Base-by-base conservation (phyloP, 2,329 filamentous ascomycete genomes). In the Diaporthe sp. region DNA sequence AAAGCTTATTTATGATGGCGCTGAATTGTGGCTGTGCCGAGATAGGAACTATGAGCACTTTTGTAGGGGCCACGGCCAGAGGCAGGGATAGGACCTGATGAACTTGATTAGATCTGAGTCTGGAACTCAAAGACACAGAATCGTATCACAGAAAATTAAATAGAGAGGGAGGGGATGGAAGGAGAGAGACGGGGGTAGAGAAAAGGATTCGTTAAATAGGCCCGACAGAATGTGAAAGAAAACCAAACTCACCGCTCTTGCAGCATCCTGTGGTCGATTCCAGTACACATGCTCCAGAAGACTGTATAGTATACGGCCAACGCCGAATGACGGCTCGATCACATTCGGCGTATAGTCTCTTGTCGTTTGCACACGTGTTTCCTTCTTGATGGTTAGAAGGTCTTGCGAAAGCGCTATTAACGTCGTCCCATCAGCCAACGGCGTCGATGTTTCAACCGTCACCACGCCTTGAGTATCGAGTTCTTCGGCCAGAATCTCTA, bases 261-360 rank as follows among this genome's bases (percentile, higher is more conserved):
- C 94, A 77, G 90, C 92, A 78, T 92, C 92, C 68, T 92, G 90
- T 72, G 83, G 88, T 77, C 97, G 94, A 72, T 92, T 95, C 96
- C 97, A 99, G 90, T 96, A 98, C 82, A 91, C 92, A 86, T 99
- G 97, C 87, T 99, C 97, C 82, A 97, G 94, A 80, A 99, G 87
- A 75, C 94, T 92, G 87, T 98, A 98, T 74, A 98, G 87, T 77
- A 98, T 98, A 79, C 96, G 92, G 75, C 96, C 97, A 81, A 98
- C 97, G 88, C 96, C 97, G 80, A 98, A 99, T 0, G 96, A 98
- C 2, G 96, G 97, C 86, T 99, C 96, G 79, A 98, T 97, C 66
- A 97, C 95, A 82, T 98, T 98, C 75, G 97, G 96, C 0, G 93
- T 97, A 86, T 95, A 99, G 83, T 98, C 96, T 80, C 97, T 91